phyloP scores from a whole-genome alignment of 257 asterid genomes.

The Primulina tabacum region DNA sequence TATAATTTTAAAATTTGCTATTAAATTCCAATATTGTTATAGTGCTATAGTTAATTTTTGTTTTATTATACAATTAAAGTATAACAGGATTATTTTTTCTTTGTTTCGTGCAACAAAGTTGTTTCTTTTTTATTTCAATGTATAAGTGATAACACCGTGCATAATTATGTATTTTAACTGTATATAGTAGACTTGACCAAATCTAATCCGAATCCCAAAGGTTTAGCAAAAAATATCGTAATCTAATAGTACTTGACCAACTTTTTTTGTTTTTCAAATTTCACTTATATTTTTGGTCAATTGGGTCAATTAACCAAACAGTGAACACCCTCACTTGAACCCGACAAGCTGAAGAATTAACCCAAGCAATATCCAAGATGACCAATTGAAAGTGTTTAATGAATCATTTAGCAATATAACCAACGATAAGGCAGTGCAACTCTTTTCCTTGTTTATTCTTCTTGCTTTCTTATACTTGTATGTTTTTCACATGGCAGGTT shows the following conservation, averaged over 20 bases:
- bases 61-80: too few species aligned
- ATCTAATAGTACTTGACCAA: neutral
- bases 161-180: neutral
- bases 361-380: constrained; percentile 6
- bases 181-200: too few species aligned
- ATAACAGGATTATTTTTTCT: too few species aligned
- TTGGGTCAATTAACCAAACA: neutral
- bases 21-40: neutral
- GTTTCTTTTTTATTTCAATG: neutral
- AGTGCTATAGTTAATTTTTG: neutral
- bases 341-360: constrained; percentile 18
- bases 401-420: neutral
- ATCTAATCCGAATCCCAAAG: neutral
- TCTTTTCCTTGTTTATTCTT: constrained; percentile 9
- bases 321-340: neutral
- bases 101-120: too few species aligned
- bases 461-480: constrained; percentile 9
- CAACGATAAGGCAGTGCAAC: neutral
- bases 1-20: too few species aligned
- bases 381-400: constrained; percentile 12
- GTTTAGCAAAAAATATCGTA: too few species aligned
- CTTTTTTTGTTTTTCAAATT: too few species aligned
- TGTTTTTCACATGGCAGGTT: constrained; percentile 53
- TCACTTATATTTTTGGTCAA: neutral
- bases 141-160: neutral